phyloP scores from a whole-genome alignment of 2,329 filamentous ascomycete genomes.

The Emergomyces africanus region DNA sequence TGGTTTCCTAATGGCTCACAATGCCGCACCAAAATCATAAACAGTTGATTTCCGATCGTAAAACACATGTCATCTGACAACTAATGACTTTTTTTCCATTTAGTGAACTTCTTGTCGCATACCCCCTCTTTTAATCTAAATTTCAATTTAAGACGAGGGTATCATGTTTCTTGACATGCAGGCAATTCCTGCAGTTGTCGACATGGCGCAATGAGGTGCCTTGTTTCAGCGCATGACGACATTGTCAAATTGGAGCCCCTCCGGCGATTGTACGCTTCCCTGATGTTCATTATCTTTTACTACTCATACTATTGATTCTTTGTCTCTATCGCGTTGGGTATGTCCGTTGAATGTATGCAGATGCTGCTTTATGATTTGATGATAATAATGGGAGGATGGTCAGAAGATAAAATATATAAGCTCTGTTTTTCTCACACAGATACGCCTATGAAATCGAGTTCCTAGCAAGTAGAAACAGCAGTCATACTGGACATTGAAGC shows the following conservation, averaged over 20 bases:
- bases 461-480: neutral
- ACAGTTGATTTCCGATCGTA: neutral
- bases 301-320: neutral
- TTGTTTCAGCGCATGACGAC: neutral
- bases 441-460: neutral
- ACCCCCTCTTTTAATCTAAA: neutral
- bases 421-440: neutral
- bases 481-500: neutral
- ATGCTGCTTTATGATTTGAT: neutral
- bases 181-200: neutral
- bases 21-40: neutral
- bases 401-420: neutral
- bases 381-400: neutral
- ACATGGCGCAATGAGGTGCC: neutral
- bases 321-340: neutral
- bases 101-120: neutral
- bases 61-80: neutral
- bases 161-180: neutral
- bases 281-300: neutral
- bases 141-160: neutral
- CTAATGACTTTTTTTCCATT: neutral
- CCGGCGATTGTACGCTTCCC: neutral
- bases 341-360: neutral
- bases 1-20: neutral
- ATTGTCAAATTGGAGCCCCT: neutral